Evolutionary conservation across 345 rosid genomes (phyloP).

Genomic region (Arabidopsis suecica): DNA sequence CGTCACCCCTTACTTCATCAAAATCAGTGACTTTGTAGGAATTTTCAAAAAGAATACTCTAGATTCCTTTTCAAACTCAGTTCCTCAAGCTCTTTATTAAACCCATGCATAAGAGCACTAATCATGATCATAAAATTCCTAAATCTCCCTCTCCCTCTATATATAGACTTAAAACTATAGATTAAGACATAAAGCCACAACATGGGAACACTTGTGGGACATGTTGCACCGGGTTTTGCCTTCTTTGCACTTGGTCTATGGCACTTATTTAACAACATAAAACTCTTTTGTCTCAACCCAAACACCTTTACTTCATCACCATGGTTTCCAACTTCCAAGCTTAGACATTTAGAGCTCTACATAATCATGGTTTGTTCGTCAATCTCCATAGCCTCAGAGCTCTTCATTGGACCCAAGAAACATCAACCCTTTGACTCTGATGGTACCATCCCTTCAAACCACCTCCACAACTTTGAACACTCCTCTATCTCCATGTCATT

Average conservation of each 20-base stretch:
- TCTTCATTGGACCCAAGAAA: slow-evolving; percentile 59
- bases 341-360: slow-evolving; percentile 60
- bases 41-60: neutral
- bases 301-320: slow-evolving; percentile 54
- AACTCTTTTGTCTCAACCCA: slow-evolving; percentile 53
- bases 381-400: slow-evolving; percentile 64
- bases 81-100: neutral
- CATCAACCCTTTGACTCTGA: slow-evolving; percentile 71
- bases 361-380: slow-evolving; percentile 58
- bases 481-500: slow-evolving; percentile 63
- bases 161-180: too few species aligned
- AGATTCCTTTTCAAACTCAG: neutral
- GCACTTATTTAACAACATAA: slow-evolving; percentile 73
- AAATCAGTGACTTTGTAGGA: slow-evolving; percentile 1
- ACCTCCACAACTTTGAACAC: slow-evolving; percentile 79
- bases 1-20: slow-evolving; percentile 27
- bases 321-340: slow-evolving; percentile 67
- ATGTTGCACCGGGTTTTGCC: slow-evolving; percentile 66
- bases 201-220: slow-evolving; percentile 76
- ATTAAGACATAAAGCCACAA: neutral
- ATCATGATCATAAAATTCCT: slow-evolving; percentile 2
- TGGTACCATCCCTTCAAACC: slow-evolving; percentile 70
- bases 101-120: neutral
- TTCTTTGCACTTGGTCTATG: slow-evolving; percentile 65
- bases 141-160: too few species aligned